Evolutionary conservation across 768 basidiomycete species (phyloP), one percentile per base, ranked within the genome.

Genomic region (Nidularia pulvinata): DNA sequence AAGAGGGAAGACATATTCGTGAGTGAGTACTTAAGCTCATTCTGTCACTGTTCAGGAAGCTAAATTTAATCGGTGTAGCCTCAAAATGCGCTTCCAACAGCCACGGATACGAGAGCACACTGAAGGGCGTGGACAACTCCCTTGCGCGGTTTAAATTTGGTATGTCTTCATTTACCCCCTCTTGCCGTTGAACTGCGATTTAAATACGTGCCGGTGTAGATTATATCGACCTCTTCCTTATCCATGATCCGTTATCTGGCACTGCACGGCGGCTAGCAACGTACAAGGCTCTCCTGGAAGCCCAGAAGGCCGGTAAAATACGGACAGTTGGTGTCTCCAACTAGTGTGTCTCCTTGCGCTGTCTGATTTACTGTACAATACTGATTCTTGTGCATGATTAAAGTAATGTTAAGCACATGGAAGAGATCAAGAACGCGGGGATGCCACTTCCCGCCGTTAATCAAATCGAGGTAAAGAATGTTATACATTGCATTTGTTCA

Each of bases 261-360:
- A 80, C 75, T 16, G 77, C 83, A 54, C 74, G 72, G 32, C 85
- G 92, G 16, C 70, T 93, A n/a, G 80, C 74, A 19, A 86, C 89
- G 0, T 93, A 88, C 72, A 83, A 76, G 48, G 89, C 88, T 6
- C 73, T 94, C 9, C 65, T 84, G 5, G 83, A 86, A 35, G 79
- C 81, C n/a, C 80, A 80, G 57, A 62, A 71, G 32, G 79, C 69
- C 3, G 90, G 91, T 3, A 89, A 89, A 60, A 78, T 92, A 49
- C 77, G 80, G 56, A 76, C 77, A 4, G 81, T 91, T n/a, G 91
- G 91, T 2, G 91, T 93, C 6, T 92, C 89, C 1, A 94, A 94
- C 69, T 94, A 85, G 89, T 91, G 59, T 46, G 87, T 13, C 14
- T 25, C 37, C 33, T 30, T 46, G 25, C 16, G 16, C 10, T 19